Evolutionary conservation across 306 rosid species (phyloP).

Genomic region (Lathyrus tuberosus): DNA sequence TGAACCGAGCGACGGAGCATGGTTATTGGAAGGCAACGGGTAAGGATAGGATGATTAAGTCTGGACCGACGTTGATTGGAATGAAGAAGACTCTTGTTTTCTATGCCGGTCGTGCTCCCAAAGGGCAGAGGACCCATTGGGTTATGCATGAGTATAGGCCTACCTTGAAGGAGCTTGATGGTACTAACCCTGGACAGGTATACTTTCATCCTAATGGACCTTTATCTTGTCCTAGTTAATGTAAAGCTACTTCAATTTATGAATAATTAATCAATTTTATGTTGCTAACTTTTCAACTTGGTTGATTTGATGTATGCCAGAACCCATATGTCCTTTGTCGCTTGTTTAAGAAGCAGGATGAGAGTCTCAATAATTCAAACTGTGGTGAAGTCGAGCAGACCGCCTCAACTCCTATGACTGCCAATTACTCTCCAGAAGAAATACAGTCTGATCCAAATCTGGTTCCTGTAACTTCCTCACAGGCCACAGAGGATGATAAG

Average conservation of each 20-base stretch:
- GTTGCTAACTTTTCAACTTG: slow-evolving; percentile 36
- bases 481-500: slow-evolving; percentile 50
- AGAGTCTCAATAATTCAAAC: slow-evolving; percentile 59
- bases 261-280: neutral
- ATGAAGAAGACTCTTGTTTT: slow-evolving; percentile 98
- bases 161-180: slow-evolving; percentile 80
- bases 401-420: slow-evolving; percentile 53
- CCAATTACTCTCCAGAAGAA: slow-evolving; percentile 59
- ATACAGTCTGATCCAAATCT: slow-evolving; percentile 47
- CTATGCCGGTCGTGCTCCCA: slow-evolving; percentile 91
- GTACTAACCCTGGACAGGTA: slow-evolving; percentile 98
- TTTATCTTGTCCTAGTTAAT: neutral
- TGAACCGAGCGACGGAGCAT: slow-evolving; percentile 78
- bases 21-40: slow-evolving; percentile 99
- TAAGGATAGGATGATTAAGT: slow-evolving; percentile 86
- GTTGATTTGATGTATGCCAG: slow-evolving; percentile 53
- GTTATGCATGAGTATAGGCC: slow-evolving; percentile 97
- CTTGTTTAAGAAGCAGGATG: slow-evolving; percentile 82
- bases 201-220: slow-evolving; percentile 11
- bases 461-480: slow-evolving; percentile 53
- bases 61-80: slow-evolving; percentile 72
- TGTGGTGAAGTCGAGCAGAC: slow-evolving; percentile 56
- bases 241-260: slow-evolving; percentile 28
- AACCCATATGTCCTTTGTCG: slow-evolving; percentile 84
- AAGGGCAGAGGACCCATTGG: slow-evolving; percentile 90